These are phyloP conservation scores for Geopyxis carbonaria DNA, from an alignment of 495 filamentous ascomycete species.

Conservation along the genomic window DNA sequence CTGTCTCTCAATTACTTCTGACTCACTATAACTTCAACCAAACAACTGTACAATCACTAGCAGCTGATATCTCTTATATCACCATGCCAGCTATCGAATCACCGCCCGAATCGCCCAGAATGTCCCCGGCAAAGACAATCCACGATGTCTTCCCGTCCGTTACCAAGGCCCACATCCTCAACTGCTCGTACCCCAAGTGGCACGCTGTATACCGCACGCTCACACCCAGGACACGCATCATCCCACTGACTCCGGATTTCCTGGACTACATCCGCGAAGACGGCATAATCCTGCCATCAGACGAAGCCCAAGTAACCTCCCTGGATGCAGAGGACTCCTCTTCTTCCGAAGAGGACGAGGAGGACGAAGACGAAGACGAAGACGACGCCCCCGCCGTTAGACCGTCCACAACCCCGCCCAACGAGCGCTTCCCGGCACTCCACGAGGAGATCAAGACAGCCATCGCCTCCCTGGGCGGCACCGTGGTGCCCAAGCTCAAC, in stretches of 20 bases:
- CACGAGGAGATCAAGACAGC: slow-evolving; percentile 58
- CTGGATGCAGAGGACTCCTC: slow-evolving; percentile 30
- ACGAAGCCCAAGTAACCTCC: slow-evolving; percentile 27
- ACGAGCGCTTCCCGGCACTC: slow-evolving; percentile 43
- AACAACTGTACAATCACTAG: too few relatives aligned
- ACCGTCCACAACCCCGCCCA: slow-evolving; percentile 24
- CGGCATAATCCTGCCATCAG: slow-evolving; percentile 69
- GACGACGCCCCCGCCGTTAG: slow-evolving; percentile 23
- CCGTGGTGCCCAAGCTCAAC: slow-evolving; percentile 80
- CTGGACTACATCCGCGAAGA: slow-evolving; percentile 78
- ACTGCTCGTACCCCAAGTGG: slow-evolving; percentile 91
- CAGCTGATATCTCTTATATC: too few relatives aligned
- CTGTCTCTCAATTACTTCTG: too few relatives aligned
- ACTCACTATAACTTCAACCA: too few relatives aligned
- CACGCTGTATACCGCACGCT: slow-evolving; percentile 58
- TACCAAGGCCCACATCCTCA: slow-evolving; percentile 65
- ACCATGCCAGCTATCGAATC: background rate
- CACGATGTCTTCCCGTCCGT: slow-evolving; percentile 52
- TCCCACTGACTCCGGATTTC: slow-evolving; percentile 59
- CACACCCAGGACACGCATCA: slow-evolving; percentile 67
- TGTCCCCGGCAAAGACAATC: slow-evolving; percentile 34
- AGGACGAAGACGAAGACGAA: slow-evolving; percentile 19
- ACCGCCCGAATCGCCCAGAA: background rate
- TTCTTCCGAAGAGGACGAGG: slow-evolving; percentile 32
- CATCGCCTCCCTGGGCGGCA: slow-evolving; percentile 64